These are phyloP conservation scores for Sapria himalayana DNA, from an alignment of 345 rosid genomes.

Conservation along the genomic window DNA sequence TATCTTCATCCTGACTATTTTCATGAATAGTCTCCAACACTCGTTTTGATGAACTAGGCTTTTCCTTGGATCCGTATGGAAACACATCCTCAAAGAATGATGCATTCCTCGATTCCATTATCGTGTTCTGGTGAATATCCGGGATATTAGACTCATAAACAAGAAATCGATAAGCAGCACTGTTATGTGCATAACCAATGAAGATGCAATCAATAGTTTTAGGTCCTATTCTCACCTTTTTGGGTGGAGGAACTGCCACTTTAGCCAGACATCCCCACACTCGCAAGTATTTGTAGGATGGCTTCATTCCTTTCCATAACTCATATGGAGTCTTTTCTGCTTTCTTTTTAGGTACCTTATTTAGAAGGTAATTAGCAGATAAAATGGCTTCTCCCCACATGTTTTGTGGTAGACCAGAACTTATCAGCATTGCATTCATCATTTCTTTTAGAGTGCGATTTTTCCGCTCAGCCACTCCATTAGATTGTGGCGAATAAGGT, in stretches of 20 bases:
- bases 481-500: not conserved
- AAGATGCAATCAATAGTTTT: not conserved
- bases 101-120: no score
- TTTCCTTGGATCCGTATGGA: not conserved
- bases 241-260: not conserved
- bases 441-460: not conserved
- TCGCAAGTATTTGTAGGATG: not conserved
- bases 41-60: not conserved
- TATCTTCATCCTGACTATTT: not conserved
- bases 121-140: not conserved
- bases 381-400: not conserved
- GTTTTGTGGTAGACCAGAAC: not conserved
- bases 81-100: not conserved
- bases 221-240: not conserved
- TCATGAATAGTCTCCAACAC: not conserved
- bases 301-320: not conserved
- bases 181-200: not conserved
- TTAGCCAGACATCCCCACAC: not conserved
- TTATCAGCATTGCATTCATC: not conserved
- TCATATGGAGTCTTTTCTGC: not conserved
- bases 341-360: not conserved
- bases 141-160: not conserved
- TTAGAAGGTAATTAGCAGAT: not conserved
- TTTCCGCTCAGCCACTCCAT: not conserved
- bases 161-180: not conserved